Evolutionary conservation across 495 filamentous ascomycete genomes (phyloP), one percentile per base, ranked within the genome.

Genomic region (Tuber magnatum): DNA sequence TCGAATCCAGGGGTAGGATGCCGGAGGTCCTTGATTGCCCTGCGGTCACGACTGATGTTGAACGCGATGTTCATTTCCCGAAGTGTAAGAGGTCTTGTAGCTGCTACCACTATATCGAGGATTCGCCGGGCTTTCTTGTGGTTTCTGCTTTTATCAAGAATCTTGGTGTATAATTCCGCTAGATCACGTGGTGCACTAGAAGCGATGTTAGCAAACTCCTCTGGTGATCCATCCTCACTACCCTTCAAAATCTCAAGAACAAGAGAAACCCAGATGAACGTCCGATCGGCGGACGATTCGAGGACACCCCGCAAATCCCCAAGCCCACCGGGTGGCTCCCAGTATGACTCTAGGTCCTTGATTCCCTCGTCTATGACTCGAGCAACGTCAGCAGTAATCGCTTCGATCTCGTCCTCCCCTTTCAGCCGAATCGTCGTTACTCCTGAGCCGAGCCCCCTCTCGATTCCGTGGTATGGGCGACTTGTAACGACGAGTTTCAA

Each of bases 311-410:
- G 68, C 7, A 84, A 43, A 16, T 74, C 20, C 28, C 76, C 18
- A 0, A 72, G 71, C 1, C 81, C 74, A 51, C 10, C 68, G 48
- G 76, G 71, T 0, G 84, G 70, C 1, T 22, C 12, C 32, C 39
- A 68, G n/a, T 10, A 73, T 22, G 77, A 35, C 6, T 75, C 81
- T 2, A 86, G 73, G 43, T 83, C 75, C 48, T 75, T 44, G 4
- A 86, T 83, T 73, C 72, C 73, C 0, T 76, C 48, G 22, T 79
- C 75, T 28, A 87, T 81, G 1, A 86, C 84, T 14, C 82, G 65
- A 51, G 85, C 79, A 22, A 87, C 83, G n/a, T 87, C 86, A 24
- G 79, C 10, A 39, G 73, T 77, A 12, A 86, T 86, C 5, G 76
- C 56, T 1, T 79, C 76, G 70, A 81, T 83, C 73, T 85, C 77